A percentile compares a stretch with the other conserved stretches of the same genome.
These are phyloP conservation scores for Plectranthus barbatus DNA, from an alignment of 257 asterid genomes.

Conservation along the genomic window DNA sequence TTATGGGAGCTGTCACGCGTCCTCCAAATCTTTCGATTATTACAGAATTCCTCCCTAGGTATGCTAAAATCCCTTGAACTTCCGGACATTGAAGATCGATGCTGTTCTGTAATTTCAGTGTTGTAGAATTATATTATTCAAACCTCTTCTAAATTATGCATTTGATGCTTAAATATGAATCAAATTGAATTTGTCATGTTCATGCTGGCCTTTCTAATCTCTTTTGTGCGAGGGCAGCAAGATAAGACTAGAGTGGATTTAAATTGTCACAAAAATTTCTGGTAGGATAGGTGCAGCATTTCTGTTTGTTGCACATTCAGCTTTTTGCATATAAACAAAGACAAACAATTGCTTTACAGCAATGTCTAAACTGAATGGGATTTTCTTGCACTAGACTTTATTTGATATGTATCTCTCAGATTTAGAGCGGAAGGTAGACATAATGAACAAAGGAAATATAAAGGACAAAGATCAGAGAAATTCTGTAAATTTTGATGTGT, in stretches of 20 bases:
- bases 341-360: no score
- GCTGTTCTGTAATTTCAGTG: conserved; percentile 5
- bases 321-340: no score
- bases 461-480: no score
- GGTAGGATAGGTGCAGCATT: background rate
- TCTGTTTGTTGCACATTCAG: background rate
- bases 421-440: no score
- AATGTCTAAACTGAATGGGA: background rate
- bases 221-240: conserved; percentile 2
- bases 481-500: no score
- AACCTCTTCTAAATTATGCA: background rate
- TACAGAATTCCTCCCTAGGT: conserved; percentile 97
- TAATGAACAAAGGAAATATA: no score
- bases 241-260: background rate
- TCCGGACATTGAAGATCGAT: background rate
- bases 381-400: background rate
- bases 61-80: conserved; percentile 21
- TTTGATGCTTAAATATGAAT: background rate
- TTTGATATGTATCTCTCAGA: no score
- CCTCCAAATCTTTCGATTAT: conserved; percentile 93
- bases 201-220: background rate
- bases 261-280: background rate
- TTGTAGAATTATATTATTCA: background rate
- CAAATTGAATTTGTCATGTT: background rate
- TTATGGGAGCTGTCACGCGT: conserved; percentile 97